phyloP scores from a whole-genome alignment of 441 rosid species.

The Dalechampia spathulata region DNA sequence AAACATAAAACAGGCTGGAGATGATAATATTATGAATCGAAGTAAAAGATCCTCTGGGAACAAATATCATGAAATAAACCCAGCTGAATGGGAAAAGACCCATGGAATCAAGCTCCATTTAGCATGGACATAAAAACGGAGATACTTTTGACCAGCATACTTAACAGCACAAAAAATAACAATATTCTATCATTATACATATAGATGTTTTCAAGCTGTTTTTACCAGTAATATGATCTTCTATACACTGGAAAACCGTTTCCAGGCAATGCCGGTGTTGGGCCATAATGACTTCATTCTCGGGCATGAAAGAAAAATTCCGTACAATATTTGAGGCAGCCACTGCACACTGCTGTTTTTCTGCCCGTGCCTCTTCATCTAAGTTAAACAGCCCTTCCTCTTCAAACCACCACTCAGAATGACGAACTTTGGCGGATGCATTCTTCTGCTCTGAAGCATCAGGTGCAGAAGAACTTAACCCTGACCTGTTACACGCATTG shows the following conservation, averaged over 20 bases:
- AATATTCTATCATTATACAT: not conserved
- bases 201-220: not conserved
- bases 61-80: not conserved
- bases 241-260: conserved; percentile 85
- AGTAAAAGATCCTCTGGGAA: not conserved
- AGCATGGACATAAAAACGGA: too few relatives aligned
- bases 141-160: not conserved
- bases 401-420: conserved; percentile 76
- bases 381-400: conserved; percentile 87
- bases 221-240: conserved; percentile 65
- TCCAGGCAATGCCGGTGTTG: conserved; percentile 96
- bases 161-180: not conserved
- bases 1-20: not conserved
- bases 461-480: conserved; percentile 31
- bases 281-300: conserved; percentile 88
- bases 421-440: conserved; percentile 33
- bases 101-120: not conserved
- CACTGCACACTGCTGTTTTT: conserved; percentile 83
- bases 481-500: conserved; percentile 35
- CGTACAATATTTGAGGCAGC: conserved; percentile 89
- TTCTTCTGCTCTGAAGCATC: conserved; percentile 45
- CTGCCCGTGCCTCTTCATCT: conserved; percentile 85
- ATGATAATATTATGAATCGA: not conserved
- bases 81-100: not conserved
- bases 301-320: conserved; percentile 97